phyloP scores from a whole-genome alignment of 371 early-diverging fungal genomes.

The Mucor sp. region DNA sequence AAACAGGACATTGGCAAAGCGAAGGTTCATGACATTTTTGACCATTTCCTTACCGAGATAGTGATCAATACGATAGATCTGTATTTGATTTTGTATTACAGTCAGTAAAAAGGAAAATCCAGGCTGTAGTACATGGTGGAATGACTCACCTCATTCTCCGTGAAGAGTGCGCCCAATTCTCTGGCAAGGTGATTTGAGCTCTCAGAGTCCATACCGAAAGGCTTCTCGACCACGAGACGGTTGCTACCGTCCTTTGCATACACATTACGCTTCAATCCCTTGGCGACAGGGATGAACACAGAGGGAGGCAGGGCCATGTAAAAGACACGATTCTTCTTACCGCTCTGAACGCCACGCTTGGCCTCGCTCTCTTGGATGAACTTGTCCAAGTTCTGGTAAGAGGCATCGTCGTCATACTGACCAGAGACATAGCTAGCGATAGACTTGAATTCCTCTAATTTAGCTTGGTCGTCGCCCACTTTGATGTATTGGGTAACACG shows the following conservation, averaged over 20 bases:
- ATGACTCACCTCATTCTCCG: conserved; percentile 73
- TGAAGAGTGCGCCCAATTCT: conserved; percentile 75
- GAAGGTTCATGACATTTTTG: conserved; percentile 92
- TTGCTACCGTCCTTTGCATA: conserved; percentile 68
- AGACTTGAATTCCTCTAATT: conserved; percentile 72
- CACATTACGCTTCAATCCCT: conserved; percentile 70
- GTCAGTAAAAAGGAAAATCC: not conserved
- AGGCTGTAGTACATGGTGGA: not conserved
- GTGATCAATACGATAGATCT: conserved; percentile 98
- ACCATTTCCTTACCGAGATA: conserved; percentile 99
- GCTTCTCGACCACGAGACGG: conserved; percentile 95
- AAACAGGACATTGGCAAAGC: conserved; percentile 95
- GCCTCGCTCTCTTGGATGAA: conserved; percentile 58
- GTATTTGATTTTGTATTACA: not conserved
- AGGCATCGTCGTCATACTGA: conserved; percentile 82
- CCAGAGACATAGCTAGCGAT: conserved; percentile 87
- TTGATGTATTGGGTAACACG: conserved; percentile 83
- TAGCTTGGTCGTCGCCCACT: conserved; percentile 20
- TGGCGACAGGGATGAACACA: conserved; percentile 87
- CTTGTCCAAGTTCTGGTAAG: conserved; percentile 69
- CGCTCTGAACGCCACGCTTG: conserved; percentile 22
- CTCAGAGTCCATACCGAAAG: conserved; percentile 93
- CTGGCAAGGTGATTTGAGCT: conserved; percentile 70
- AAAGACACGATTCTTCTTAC: conserved; percentile 61
- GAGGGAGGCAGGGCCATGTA: conserved; percentile 98